Conservation (phyloP, 2,329 filamentous ascomycete species). For the Aureobasidium uvarum region DNA sequence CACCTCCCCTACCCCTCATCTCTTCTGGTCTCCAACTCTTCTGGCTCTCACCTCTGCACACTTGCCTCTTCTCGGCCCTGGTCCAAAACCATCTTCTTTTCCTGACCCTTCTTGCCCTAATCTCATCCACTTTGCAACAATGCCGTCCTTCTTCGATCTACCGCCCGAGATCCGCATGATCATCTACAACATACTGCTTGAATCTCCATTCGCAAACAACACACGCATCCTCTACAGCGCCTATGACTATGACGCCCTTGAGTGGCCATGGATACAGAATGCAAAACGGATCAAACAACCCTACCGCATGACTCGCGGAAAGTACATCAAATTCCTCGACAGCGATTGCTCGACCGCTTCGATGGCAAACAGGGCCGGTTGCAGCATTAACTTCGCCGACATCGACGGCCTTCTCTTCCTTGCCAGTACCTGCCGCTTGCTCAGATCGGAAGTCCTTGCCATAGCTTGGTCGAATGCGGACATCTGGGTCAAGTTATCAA, state of each 20-base stretch:
- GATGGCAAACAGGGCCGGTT: fast-evolving
- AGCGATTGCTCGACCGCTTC: not conserved
- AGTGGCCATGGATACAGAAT: too few species aligned
- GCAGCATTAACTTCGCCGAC: not conserved
- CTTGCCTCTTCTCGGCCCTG: too few species aligned
- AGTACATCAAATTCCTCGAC: not conserved
- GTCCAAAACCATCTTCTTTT: not conserved
- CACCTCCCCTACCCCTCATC: too few species aligned
- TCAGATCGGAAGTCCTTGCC: not conserved
- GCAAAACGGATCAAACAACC: not conserved
- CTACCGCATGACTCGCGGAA: not conserved
- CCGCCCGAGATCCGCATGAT: not conserved
- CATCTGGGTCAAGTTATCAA: not conserved
- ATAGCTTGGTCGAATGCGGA: slow-evolving; percentile 7
- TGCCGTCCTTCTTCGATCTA: not conserved
- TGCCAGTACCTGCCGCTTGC: not conserved
- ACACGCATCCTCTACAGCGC: not conserved
- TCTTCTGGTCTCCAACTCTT: too few species aligned
- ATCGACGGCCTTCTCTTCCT: not conserved
- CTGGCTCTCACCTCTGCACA: too few species aligned
- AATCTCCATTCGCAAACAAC: not conserved
- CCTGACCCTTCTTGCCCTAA: not conserved
- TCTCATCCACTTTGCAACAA: not conserved
- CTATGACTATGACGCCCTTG: not conserved
- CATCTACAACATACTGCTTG: not conserved